These are phyloP conservation scores for Ceratobasidium sp. DNA, from an alignment of 1,284 basidiomycete species.

Conservation along the genomic window DNA sequence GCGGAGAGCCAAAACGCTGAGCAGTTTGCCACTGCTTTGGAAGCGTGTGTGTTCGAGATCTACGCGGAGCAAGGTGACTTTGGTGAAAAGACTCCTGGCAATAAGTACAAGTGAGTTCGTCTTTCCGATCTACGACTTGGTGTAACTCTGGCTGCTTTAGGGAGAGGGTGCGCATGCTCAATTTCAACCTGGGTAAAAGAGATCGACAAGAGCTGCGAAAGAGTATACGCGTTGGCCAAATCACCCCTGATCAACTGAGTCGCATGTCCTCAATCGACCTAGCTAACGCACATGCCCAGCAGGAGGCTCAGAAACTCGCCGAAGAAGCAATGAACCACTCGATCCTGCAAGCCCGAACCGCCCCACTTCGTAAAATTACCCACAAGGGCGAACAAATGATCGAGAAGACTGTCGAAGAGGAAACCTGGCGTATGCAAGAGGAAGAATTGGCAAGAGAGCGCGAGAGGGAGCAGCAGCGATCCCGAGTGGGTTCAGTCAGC, in stretches of 20 bases:
- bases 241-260: conserved; percentile 73
- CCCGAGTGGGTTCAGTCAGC: conserved; percentile 54
- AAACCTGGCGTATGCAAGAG: conserved; percentile 42
- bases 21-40: conserved; percentile 68
- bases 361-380: conserved; percentile 80
- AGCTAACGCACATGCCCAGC: conserved; percentile 80
- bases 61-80: conserved; percentile 78
- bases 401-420: conserved; percentile 67
- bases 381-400: conserved; percentile 89
- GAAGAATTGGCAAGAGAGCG: conserved; percentile 54
- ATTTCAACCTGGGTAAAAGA: conserved; percentile 76
- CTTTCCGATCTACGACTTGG: background rate
- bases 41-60: conserved; percentile 70
- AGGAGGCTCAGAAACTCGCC: conserved; percentile 78
- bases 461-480: conserved; percentile 66
- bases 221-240: conserved; percentile 69
- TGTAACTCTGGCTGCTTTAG: conserved; percentile 53
- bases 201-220: conserved; percentile 76
- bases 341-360: conserved; percentile 71
- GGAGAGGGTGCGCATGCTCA: conserved; percentile 82
- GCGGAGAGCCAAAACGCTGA: conserved; percentile 42
- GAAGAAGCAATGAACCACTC: conserved; percentile 81
- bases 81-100: conserved; percentile 68
- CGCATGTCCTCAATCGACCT: conserved; percentile 84
- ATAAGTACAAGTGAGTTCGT: conserved; percentile 76